Evolutionary conservation across 768 basidiomycete species (phyloP).

Genomic region (Panaeolus cyanescens): DNA sequence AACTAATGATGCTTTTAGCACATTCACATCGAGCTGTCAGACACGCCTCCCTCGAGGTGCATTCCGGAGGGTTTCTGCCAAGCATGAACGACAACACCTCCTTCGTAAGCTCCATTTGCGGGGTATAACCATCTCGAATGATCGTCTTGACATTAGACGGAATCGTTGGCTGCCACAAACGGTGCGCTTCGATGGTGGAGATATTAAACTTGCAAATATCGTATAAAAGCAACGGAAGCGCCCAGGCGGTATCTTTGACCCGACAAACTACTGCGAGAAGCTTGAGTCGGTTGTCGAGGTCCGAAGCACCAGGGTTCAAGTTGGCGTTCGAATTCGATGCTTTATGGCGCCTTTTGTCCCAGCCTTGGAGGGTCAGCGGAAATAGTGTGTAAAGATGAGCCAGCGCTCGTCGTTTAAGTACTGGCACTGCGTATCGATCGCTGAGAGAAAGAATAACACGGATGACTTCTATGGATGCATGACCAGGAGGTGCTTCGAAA

Average conservation of each 20-base stretch:
- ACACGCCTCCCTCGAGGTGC: background rate
- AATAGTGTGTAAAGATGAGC: slow-evolving; percentile 13
- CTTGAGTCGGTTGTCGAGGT: slow-evolving; percentile 4
- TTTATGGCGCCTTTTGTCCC: background rate
- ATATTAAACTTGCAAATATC: slow-evolving; percentile 17
- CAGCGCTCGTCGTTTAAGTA: slow-evolving; percentile 15
- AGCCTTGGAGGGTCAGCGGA: slow-evolving; percentile 8
- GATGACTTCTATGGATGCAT: slow-evolving; percentile 3
- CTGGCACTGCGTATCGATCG: slow-evolving; percentile 13
- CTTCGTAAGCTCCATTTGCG: slow-evolving; percentile 6
- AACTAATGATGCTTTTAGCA: background rate
- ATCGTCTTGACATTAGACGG: slow-evolving; percentile 1
- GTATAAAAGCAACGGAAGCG: slow-evolving; percentile 16
- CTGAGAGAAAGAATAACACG: slow-evolving; percentile 13
- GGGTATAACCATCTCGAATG: slow-evolving; percentile 9
- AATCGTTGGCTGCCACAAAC: background rate
- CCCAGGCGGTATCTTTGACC: slow-evolving; percentile 7
- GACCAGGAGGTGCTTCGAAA: slow-evolving; percentile 17
- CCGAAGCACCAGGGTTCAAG: background rate
- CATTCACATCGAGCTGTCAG: background rate
- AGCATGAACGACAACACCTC: slow-evolving; percentile 12
- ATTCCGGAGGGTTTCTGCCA: background rate
- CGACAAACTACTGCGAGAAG: slow-evolving; percentile 5
- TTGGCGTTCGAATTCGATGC: background rate
- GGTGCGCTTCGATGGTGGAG: slow-evolving; percentile 7